Evolutionary conservation across 257 asterid species (phyloP).

Genomic region (Mentha longifolia): DNA sequence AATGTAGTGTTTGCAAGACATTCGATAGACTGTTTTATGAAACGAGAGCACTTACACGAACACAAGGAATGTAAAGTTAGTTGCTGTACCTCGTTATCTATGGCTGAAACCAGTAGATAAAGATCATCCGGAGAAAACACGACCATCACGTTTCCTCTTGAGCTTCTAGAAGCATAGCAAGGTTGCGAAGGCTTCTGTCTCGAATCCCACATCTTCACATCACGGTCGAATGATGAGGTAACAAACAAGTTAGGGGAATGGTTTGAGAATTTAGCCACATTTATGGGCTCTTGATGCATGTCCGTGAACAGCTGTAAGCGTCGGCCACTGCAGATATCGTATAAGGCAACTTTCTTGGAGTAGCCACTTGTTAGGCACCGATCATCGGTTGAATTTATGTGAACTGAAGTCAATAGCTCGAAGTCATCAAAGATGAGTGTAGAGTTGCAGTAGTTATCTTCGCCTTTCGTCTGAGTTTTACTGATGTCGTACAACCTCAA

Average conservation of each 20-base stretch:
- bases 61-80: not conserved
- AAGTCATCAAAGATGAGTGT: constrained; percentile 57
- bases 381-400: constrained; percentile 74
- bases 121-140: constrained; percentile 87
- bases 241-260: constrained; percentile 70
- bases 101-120: constrained; percentile 75
- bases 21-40: too few relatives aligned
- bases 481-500: constrained; percentile 74
- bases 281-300: constrained; percentile 78
- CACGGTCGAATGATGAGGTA: constrained; percentile 81
- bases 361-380: constrained; percentile 75
- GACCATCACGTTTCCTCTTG: constrained; percentile 87
- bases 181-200: constrained; percentile 62
- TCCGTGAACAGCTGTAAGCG: constrained; percentile 57
- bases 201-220: constrained; percentile 87
- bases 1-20: too few relatives aligned
- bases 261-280: constrained; percentile 78
- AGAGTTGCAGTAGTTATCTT: constrained; percentile 37
- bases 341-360: constrained; percentile 77
- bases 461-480: constrained; percentile 25
- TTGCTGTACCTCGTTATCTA: constrained; percentile 80
- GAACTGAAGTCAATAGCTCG: constrained; percentile 83
- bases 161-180: constrained; percentile 70
- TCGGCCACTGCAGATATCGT: constrained; percentile 62
- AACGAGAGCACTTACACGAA: too few relatives aligned